phyloP scores from a whole-genome alignment of 1,284 basidiomycete species.

The Lentinula novae-zelandiae region DNA sequence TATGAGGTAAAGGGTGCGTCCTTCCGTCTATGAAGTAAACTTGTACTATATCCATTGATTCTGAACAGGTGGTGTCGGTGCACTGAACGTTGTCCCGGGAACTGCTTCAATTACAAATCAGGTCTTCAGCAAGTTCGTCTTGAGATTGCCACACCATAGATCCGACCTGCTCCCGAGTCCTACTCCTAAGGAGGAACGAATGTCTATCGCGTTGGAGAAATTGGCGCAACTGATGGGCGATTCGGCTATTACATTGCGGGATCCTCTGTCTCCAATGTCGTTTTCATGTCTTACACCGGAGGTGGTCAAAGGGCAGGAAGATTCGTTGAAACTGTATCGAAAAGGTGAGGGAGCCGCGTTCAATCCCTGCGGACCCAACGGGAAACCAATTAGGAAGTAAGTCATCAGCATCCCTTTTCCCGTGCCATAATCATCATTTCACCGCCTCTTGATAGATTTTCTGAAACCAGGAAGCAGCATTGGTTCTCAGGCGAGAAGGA shows the following conservation, averaged over 20 bases:
- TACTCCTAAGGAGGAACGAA: conserved; percentile 37
- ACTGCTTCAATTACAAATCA: conserved; percentile 65
- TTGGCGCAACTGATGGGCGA: conserved; percentile 51
- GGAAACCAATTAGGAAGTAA: conserved; percentile 59
- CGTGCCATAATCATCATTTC: not conserved
- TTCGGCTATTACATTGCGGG: conserved; percentile 42
- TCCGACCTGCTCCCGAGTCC: conserved; percentile 41
- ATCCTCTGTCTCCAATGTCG: conserved; percentile 56
- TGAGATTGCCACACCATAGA: conserved; percentile 43
- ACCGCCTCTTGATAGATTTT: conserved; percentile 33
- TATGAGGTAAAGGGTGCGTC: conserved; percentile 61
- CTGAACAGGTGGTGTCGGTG: conserved; percentile 38
- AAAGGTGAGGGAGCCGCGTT: conserved; percentile 47
- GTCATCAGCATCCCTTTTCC: conserved; percentile 18
- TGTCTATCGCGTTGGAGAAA: conserved; percentile 47
- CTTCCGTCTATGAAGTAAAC: not conserved
- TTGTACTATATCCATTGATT: not conserved
- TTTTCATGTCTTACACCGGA: conserved; percentile 63
- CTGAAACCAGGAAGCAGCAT: conserved; percentile 48
- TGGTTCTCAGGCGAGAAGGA: conserved; percentile 63
- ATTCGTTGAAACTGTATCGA: conserved; percentile 42
- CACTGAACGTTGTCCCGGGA: conserved; percentile 45
- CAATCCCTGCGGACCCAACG: conserved; percentile 53
- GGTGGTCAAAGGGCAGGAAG: conserved; percentile 46
- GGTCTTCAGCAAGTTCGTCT: conserved; percentile 58